Evolutionary conservation across 2,329 filamentous ascomycete genomes (phyloP), one percentile per base, ranked within the genome.

Genomic region (Monosporascus sp.): DNA sequence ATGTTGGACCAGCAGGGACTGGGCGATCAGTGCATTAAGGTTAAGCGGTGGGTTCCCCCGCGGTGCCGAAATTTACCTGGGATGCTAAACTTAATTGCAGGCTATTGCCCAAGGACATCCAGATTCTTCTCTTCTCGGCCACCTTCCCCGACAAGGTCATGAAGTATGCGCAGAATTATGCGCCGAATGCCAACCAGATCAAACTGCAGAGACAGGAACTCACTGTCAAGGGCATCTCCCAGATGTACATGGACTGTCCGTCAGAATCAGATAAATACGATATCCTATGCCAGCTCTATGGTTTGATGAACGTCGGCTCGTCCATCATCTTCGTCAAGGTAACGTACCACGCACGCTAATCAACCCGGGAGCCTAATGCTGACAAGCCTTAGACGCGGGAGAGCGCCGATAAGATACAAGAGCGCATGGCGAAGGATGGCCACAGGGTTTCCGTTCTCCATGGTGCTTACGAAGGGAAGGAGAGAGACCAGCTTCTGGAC

Each of bases 291-390:
- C 90, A 93, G 68, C 88, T 99, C 55, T 99, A 99, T 69, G 92
- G 93, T 54, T 78, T 97, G 45, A 93, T 99, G 83, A 97, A 92
- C 17, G 91, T 97, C 64, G 92, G 92, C 5, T 96, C 93, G 7
- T 97, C 94, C 0, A 96, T 99, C 67, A 97, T 99, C 64, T 99
- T 99, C 67, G 93, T 97, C 71, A 90, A 87, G 80, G 90, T 92
- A 75, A 56, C 77, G 71, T 40, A 3, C 19, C 8, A 19, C 46
- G 14, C 7, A 27, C 16, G 27, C 9, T 37, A 17, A 38, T 7
- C 22, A 22, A 24, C 17, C 16, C 22, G 22, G 22, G n/a, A 50
- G 11, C 11, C 37, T 1, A 20, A 36, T 40, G 48, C 61, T 66
- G 53, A 66, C 50, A 40, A 7, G 43, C 48, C 17, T 46, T 61